Conservation (phyloP, 371 early-diverging fungal species). For the Nosema muscidifuracis region DNA sequence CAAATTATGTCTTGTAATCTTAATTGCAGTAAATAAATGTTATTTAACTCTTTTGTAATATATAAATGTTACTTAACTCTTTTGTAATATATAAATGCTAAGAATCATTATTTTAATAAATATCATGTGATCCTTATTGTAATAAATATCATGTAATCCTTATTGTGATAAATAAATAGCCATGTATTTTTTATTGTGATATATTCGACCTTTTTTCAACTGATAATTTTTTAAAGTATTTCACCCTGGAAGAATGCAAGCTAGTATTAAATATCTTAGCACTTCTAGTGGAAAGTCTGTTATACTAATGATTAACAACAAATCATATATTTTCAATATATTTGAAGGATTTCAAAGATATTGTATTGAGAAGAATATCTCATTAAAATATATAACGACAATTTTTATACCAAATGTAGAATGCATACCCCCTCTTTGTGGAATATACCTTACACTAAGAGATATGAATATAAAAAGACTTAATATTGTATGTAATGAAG, state of each 20-base stretch:
- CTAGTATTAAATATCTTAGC: conserved; percentile 27
- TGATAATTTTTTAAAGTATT: background rate
- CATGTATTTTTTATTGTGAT: too few species aligned
- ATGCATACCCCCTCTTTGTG: conserved; percentile 39
- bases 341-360: conserved; percentile 61
- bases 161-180: too few species aligned
- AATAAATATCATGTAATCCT: too few species aligned
- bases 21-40: too few species aligned
- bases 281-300: conserved; percentile 47
- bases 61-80: too few species aligned
- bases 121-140: too few species aligned
- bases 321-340: conserved; percentile 45
- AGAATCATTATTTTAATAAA: too few species aligned
- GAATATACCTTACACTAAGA: conserved; percentile 49
- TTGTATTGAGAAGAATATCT: conserved; percentile 41
- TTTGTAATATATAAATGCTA: too few species aligned
- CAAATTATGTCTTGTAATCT: too few species aligned
- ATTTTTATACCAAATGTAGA: conserved; percentile 40
- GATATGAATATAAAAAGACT: conserved; percentile 17
- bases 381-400: conserved; percentile 15
- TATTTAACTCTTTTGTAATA: too few species aligned
- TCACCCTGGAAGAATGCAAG: background rate
- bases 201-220: too few species aligned
- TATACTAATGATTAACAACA: conserved; percentile 31
- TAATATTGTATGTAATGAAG: conserved; percentile 22